Evolutionary conservation across 345 rosid species (phyloP).

Genomic region (Salix caprea): DNA sequence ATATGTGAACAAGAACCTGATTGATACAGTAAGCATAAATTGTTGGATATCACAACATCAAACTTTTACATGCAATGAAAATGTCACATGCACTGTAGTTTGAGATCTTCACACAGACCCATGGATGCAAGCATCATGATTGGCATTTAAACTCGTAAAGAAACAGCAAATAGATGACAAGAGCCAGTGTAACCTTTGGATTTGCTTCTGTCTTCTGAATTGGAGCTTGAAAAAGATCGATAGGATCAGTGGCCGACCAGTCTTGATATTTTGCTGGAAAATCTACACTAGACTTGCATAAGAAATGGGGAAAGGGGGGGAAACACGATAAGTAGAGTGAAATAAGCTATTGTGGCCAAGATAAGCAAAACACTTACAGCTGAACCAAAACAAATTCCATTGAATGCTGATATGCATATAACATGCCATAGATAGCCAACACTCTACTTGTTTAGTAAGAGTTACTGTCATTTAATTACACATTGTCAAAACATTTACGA

Average conservation of each 20-base stretch:
- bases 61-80: too few species aligned
- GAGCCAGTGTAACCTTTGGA: conserved; percentile 55
- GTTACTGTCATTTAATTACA: background rate
- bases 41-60: too few species aligned
- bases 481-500: background rate
- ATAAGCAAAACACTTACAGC: background rate
- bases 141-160: background rate
- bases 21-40: too few species aligned
- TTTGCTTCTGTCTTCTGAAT: conserved; percentile 60
- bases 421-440: background rate
- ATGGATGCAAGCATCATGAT: too few species aligned
- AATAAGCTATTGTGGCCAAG: background rate
- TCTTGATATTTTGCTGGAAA: conserved; percentile 79
- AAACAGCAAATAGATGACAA: background rate
- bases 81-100: too few species aligned
- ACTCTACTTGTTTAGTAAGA: background rate
- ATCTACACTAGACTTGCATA: conserved; percentile 69
- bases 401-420: background rate
- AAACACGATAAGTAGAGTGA: conserved; percentile 13
- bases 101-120: too few species aligned
- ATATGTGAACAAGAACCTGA: too few species aligned
- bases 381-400: background rate
- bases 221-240: conserved; percentile 80
- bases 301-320: background rate
- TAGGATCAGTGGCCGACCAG: conserved; percentile 62